Evolutionary conservation across 345 rosid species (phyloP).

Genomic region (Eutrema japonicum): DNA sequence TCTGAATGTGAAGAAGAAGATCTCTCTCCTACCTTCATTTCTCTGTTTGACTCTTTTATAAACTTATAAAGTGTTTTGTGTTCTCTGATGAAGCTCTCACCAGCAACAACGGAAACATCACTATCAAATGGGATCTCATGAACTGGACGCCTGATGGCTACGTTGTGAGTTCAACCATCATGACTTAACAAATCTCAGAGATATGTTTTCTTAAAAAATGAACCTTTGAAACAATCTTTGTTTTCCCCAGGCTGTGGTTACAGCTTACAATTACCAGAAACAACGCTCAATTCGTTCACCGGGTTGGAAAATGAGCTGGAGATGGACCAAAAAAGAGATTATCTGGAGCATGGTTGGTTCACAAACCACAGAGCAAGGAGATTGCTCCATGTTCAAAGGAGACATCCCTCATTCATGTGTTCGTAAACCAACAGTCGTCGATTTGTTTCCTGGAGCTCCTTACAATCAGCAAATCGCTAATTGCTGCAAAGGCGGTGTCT

Average conservation of each 20-base stretch:
- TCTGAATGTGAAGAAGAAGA: conserved; percentile 1
- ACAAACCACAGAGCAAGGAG: conserved; percentile 60
- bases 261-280: conserved; percentile 73
- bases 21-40: conserved; percentile 2
- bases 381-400: conserved; percentile 60
- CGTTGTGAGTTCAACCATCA: conserved; percentile 58
- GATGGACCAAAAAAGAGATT: conserved; percentile 64
- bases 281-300: conserved; percentile 67
- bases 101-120: conserved; percentile 68
- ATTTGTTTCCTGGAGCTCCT: conserved; percentile 58
- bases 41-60: conserved; percentile 14
- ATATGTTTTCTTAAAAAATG: background rate
- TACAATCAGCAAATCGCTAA: conserved; percentile 61
- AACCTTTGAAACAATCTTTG: background rate
- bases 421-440: conserved; percentile 54
- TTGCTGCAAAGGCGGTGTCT: conserved; percentile 73
- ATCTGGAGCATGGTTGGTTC: conserved; percentile 65
- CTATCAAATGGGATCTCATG: conserved; percentile 85
- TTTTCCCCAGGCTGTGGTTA: conserved; percentile 65
- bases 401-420: conserved; percentile 58
- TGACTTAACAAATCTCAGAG: background rate
- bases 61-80: background rate
- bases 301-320: conserved; percentile 73
- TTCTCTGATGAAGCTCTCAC: conserved; percentile 47
- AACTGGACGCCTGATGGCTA: conserved; percentile 94